Evolutionary conservation across 2,329 filamentous ascomycete genomes (phyloP).

Genomic region (Trichoderma asperellum): DNA sequence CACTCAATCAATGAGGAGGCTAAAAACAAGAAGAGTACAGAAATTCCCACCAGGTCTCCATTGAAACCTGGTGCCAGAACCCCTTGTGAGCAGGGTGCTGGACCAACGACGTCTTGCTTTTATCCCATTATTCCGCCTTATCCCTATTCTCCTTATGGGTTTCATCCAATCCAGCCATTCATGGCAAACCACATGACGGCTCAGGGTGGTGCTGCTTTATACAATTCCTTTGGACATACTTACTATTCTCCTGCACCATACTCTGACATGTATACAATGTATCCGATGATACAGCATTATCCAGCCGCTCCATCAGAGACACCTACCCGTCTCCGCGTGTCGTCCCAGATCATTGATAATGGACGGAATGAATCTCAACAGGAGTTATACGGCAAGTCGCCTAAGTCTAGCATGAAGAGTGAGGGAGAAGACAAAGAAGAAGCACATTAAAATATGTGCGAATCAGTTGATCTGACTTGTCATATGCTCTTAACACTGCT

Average conservation of each 20-base stretch:
- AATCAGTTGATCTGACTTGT: neutral
- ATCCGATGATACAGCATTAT: constrained; percentile 33
- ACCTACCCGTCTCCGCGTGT: constrained; percentile 8
- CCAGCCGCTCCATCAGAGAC: neutral
- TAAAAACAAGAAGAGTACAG: neutral
- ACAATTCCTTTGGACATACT: constrained; percentile 28
- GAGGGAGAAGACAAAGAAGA: constrained; percentile 16
- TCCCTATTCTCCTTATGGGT: constrained; percentile 26
- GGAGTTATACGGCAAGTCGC: neutral
- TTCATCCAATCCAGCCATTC: constrained; percentile 15
- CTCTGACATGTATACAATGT: constrained; percentile 29
- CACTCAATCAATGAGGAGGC: too few relatives aligned
- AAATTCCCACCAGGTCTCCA: constrained; percentile 2
- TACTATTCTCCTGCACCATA: constrained; percentile 11
- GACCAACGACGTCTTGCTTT: neutral
- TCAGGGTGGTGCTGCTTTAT: constrained; percentile 31
- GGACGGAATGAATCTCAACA: neutral
- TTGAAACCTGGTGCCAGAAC: neutral
- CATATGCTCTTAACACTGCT: too few relatives aligned
- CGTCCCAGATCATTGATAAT: neutral
- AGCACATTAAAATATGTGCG: neutral
- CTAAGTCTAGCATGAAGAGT: neutral
- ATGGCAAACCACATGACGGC: constrained; percentile 25
- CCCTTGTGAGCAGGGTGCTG: neutral
- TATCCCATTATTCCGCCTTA: constrained; percentile 27